Conservation (phyloP, 225 moss, liverwort and hornwort species). For the Pleurozium schreberi region DNA sequence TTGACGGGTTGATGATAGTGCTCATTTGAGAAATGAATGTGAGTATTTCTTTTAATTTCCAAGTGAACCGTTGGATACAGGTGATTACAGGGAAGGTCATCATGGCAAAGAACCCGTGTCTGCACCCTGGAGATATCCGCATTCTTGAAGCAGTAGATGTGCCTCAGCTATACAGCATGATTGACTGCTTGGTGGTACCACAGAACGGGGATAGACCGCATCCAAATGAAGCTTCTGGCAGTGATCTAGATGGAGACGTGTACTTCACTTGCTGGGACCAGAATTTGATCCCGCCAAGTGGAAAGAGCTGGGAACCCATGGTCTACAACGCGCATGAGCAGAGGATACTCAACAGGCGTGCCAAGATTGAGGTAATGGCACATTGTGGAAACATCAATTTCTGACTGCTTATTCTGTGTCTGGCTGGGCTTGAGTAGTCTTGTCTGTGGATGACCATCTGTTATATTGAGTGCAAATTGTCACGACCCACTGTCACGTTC, state of each 20-base stretch:
- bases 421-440: not conserved
- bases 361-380: slow-evolving; percentile 36
- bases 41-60: not conserved
- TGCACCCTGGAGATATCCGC: slow-evolving; percentile 90
- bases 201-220: slow-evolving; percentile 77
- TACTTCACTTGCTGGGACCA: slow-evolving; percentile 85
- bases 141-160: slow-evolving; percentile 72
- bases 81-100: slow-evolving; percentile 64
- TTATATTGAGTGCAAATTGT: not conserved
- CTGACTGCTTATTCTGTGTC: not conserved
- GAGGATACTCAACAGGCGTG: not conserved
- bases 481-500: not conserved
- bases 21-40: not conserved
- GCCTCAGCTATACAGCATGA: slow-evolving; percentile 49
- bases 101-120: slow-evolving; percentile 88
- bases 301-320: slow-evolving; percentile 66
- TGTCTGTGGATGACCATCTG: not conserved
- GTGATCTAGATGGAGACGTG: slow-evolving; percentile 85
- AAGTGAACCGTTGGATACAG: slow-evolving; percentile 6
- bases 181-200: slow-evolving; percentile 82
- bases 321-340: slow-evolving; percentile 16
- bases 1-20: not conserved
- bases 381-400: not conserved
- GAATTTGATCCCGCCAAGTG: slow-evolving; percentile 59
- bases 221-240: slow-evolving; percentile 87